Base-by-base conservation (phyloP, 169 alveolate species). In the Besnoitia besnoiti region DNA sequence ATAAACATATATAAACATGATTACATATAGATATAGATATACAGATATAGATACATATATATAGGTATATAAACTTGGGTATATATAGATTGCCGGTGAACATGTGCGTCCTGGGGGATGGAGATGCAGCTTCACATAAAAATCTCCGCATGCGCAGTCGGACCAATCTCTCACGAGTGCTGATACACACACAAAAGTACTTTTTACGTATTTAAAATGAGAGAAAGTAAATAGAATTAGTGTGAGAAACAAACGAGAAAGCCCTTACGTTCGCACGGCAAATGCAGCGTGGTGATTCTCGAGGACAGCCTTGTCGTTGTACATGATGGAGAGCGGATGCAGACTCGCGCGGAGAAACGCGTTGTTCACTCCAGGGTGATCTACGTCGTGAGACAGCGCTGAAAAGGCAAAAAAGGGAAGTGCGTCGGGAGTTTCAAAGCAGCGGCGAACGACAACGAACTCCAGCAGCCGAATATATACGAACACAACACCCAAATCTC, bases 341-440 rank as follows among this genome's bases (percentile, higher is more conserved):
- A 90, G 95, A 30, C 91, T 85, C 85, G 87, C 94, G 12, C 91
- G 84, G 85, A 96, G 94, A 92, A 92, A 96, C 35, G 80, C 84
- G 87, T 97, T 97, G 94, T 95, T 97, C 16, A 95, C 97, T 37
- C 98, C 98, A 5, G 97, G 98, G 67, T 97, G 98, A 73, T 95
- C 97, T n/a, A 96, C 94, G 87, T 97, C 98, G 89, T 97, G 98
- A 42, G 97, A 94, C 75, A 96, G 93, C 24, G 98, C 98, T 59
- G 97, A 73, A 21, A 24, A 73, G 33, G n/a, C 3, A 42, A n/a
- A 73, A 73, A 39, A 51, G n/a, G 24, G 14, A 51, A 14, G 24
- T 24, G 67, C 67, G n/a, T 51, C 67, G 67, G 24, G 67, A 51
- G 67, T 51, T 24, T 51, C n/a, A 51, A 14, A 51, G n/a, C 24